Percentiles rank a stretch among this genome's conserved stretches.
Conservation (phyloP, 495 filamentous ascomycete species). For the Monascus purpureus region DNA sequence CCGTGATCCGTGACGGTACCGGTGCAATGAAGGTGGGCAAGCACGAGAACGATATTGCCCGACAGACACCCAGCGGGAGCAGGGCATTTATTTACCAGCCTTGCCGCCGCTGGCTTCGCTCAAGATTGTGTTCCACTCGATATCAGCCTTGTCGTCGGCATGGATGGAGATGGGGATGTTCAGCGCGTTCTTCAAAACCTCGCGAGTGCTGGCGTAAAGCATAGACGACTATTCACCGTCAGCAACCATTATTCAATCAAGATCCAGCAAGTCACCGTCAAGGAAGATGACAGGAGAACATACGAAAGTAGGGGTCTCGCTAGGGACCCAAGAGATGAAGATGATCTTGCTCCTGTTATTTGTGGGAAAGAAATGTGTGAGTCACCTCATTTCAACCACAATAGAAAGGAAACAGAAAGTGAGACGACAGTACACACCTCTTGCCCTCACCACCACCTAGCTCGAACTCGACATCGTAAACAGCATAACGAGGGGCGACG, state of each 20-base stretch:
- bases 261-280: too few relatives aligned
- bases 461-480: conserved; percentile 86
- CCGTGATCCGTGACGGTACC: conserved; percentile 6
- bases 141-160: conserved; percentile 82
- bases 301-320: conserved; percentile 70
- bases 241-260: too few relatives aligned
- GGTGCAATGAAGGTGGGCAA: conserved; percentile 8
- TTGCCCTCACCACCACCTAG: conserved; percentile 66
- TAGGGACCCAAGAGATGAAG: conserved; percentile 88
- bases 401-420: not conserved
- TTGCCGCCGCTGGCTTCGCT: conserved; percentile 68
- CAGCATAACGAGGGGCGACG: conserved; percentile 66
- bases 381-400: conserved; percentile 2
- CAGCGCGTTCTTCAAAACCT: conserved; percentile 76
- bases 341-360: conserved; percentile 77
- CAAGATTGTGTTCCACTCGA: conserved; percentile 71
- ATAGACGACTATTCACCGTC: conserved; percentile 42
- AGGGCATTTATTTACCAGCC: conserved; percentile 25
- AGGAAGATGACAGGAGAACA: too few relatives aligned
- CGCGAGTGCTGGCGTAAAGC: conserved; percentile 95
- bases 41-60: conserved; percentile 16
- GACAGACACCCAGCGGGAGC: conserved; percentile 22
- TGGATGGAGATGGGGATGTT: conserved; percentile 72
- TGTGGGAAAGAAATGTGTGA: conserved; percentile 2
- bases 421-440: conserved; percentile 38